phyloP scores from a whole-genome alignment of 306 rosid genomes.

The Quercus gilva region DNA sequence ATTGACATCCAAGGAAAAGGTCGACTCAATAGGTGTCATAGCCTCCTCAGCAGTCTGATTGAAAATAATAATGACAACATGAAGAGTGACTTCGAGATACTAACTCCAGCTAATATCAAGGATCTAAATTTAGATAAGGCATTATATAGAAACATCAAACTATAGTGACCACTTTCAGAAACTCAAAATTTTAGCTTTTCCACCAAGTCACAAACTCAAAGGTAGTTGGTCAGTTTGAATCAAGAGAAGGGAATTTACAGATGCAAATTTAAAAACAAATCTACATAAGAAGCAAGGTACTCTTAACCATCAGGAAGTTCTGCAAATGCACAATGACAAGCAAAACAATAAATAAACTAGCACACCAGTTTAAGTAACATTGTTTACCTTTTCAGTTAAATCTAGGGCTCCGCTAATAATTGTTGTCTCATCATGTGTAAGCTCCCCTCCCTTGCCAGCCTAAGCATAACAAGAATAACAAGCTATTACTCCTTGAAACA shows the following conservation, averaged over 20 bases:
- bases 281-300: not conserved
- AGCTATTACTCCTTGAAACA: not conserved
- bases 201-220: not conserved
- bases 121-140: not conserved
- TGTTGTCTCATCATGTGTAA: slow-evolving; percentile 91
- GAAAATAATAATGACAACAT: slow-evolving; percentile 8
- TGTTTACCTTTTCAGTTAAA: slow-evolving; percentile 81
- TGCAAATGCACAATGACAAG: not conserved
- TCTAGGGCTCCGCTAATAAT: slow-evolving; percentile 96
- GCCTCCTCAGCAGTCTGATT: slow-evolving; percentile 93
- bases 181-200: not conserved
- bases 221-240: not conserved
- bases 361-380: not conserved
- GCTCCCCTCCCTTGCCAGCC: slow-evolving; percentile 99
- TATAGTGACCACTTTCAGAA: not conserved
- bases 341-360: not conserved
- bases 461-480: slow-evolving; percentile 27
- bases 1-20: slow-evolving; percentile 88
- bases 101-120: slow-evolving; percentile 5
- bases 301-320: not conserved
- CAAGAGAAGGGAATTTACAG: not conserved
- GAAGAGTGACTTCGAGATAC: slow-evolving; percentile 1
- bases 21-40: slow-evolving; percentile 95
- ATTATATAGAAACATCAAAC: not conserved
- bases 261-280: not conserved